phyloP scores from a whole-genome alignment of 805 yeast genomes.

The Zygotorulaspora danielsina region DNA sequence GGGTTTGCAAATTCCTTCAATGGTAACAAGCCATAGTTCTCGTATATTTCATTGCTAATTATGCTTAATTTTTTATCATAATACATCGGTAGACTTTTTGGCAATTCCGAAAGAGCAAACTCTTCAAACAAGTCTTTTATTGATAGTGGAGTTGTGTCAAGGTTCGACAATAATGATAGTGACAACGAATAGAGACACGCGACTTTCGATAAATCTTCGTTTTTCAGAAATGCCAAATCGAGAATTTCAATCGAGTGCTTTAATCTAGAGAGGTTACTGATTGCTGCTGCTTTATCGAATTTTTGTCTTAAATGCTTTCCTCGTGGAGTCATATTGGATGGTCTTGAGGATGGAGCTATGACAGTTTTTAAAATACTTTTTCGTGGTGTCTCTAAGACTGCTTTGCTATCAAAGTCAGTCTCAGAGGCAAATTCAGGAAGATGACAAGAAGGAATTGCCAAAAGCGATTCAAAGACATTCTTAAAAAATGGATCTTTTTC shows the following conservation, averaged over 20 bases:
- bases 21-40: conserved; percentile 12
- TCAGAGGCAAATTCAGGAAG: conserved; percentile 5
- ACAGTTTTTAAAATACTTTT: not conserved
- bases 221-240: conserved; percentile 14
- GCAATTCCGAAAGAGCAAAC: conserved; percentile 21
- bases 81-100: conserved; percentile 22
- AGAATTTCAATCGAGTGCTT: conserved; percentile 17
- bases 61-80: conserved; percentile 22
- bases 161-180: conserved; percentile 21
- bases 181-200: conserved; percentile 24
- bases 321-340: conserved; percentile 34
- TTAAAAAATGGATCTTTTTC: conserved; percentile 47
- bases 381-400: conserved; percentile 1
- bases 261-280: conserved; percentile 18
- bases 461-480: conserved; percentile 47
- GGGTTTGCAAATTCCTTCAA: conserved; percentile 5
- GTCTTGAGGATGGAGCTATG: conserved; percentile 25
- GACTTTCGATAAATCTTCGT: conserved; percentile 18
- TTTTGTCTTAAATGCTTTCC: conserved; percentile 23
- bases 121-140: conserved; percentile 7
- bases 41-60: conserved; percentile 19
- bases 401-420: not conserved
- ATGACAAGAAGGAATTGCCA: conserved; percentile 42
- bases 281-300: conserved; percentile 27
- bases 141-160: conserved; percentile 5